A percentile compares a stretch with the other conserved stretches of the same genome.
These are phyloP conservation scores for Populus tomentosa DNA, from an alignment of 441 rosid species.

Conservation along the genomic window DNA sequence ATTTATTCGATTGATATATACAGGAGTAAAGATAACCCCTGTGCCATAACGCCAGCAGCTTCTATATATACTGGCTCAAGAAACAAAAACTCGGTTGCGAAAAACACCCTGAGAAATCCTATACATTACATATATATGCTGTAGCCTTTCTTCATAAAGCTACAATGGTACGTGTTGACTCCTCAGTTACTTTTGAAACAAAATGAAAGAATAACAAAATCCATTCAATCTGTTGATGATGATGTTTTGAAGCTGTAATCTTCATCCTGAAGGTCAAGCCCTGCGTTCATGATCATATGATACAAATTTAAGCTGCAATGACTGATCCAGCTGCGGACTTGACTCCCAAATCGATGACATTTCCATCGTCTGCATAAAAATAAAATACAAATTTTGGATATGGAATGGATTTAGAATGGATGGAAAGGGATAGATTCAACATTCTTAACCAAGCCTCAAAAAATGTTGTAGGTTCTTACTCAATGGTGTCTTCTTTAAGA, in stretches of 20 bases:
- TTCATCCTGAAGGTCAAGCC: not conserved
- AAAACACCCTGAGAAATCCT: not conserved
- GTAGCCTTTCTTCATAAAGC: constrained; percentile 17
- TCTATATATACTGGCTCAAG: not conserved
- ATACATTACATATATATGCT: not conserved
- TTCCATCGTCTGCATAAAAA: constrained; percentile 14
- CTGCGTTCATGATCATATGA: too few species aligned
- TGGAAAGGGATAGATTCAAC: not conserved
- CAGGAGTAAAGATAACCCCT: not conserved
- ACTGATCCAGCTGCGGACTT: constrained; percentile 7
- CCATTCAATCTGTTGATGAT: constrained; percentile 1
- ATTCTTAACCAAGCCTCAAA: not conserved
- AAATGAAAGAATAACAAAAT: constrained; percentile 30
- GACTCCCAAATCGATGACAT: constrained; percentile 13
- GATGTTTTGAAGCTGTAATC: not conserved
- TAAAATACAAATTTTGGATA: not conserved
- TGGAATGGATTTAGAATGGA: not conserved
- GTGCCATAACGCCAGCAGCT: not conserved
- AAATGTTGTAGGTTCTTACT: constrained; percentile 28
- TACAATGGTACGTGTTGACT: not conserved
- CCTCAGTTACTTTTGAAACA: not conserved
- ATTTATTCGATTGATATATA: not conserved
- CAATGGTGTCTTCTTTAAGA: constrained; percentile 43
- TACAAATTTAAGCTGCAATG: not conserved
- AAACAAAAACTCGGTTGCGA: not conserved